Evolutionary conservation across 164 flowering plant genomes (phyloP).

Genomic region (Nymphaea thermarum): DNA sequence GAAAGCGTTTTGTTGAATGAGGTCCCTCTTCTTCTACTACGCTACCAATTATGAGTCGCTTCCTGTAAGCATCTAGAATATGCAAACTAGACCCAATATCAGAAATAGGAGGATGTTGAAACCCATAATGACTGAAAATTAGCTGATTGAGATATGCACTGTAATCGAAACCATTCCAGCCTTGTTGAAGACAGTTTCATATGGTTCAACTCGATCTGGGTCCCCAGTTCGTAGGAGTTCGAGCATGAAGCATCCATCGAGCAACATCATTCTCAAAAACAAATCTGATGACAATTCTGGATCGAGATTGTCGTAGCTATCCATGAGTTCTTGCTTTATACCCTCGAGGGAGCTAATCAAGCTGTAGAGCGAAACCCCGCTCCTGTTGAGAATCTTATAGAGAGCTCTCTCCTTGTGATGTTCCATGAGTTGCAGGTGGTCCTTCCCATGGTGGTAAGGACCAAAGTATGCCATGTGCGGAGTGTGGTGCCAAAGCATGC

Average conservation of each 20-base stretch:
- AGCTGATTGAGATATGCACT: neutral
- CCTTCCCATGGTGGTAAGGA: constrained; percentile 7
- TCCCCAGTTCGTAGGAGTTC: constrained; percentile 2
- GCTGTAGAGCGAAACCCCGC: neutral
- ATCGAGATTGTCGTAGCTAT: neutral
- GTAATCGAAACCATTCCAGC: too few relatives aligned
- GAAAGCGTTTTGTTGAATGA: too few relatives aligned
- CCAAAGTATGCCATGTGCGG: constrained; percentile 11
- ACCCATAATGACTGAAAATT: neutral
- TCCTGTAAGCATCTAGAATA: neutral
- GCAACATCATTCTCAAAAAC: constrained; percentile 9
- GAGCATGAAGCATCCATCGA: constrained; percentile 14
- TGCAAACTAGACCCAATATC: neutral
- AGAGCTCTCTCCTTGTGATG: constrained; percentile 8
- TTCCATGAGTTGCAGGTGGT: constrained; percentile 7
- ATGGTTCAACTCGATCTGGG: too few relatives aligned
- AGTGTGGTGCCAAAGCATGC: neutral
- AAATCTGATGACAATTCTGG: neutral
- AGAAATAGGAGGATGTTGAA: neutral
- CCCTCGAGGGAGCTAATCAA: neutral
- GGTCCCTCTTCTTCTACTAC: too few relatives aligned
- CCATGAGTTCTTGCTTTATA: neutral
- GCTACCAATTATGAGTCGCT: too few relatives aligned
- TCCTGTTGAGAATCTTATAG: neutral
- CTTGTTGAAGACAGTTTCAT: too few relatives aligned